Evolutionary conservation across 305 asterid genomes (phyloP).

Genomic region (Coffea humblotiana): DNA sequence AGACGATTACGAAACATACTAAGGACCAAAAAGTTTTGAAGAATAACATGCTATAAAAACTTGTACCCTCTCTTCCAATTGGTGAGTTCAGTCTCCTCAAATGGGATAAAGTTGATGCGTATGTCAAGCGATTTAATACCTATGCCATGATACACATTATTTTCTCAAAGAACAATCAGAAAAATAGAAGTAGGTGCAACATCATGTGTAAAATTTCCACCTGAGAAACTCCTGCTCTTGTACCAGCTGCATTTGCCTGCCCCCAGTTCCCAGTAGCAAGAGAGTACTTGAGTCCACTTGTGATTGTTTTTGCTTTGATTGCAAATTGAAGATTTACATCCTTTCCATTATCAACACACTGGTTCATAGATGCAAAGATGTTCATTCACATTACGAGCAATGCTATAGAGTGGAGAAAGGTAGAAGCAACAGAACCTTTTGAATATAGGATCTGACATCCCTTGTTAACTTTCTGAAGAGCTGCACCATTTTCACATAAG

Average conservation of each 20-base stretch:
- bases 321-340: slow-evolving; percentile 56
- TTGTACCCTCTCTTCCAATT: slow-evolving; percentile 33
- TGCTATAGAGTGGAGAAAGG: slow-evolving; percentile 9
- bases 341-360: slow-evolving; percentile 37
- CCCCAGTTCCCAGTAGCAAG: slow-evolving; percentile 82
- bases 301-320: slow-evolving; percentile 63
- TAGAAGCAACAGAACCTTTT: slow-evolving; percentile 28
- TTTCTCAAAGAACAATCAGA: background rate
- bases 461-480: slow-evolving; percentile 32
- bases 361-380: slow-evolving; percentile 18
- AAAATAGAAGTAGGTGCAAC: background rate
- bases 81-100: slow-evolving; percentile 34
- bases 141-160: slow-evolving; percentile 3
- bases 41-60: background rate
- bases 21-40: background rate
- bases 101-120: slow-evolving; percentile 35
- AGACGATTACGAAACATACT: background rate
- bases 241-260: slow-evolving; percentile 69
- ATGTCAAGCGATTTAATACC: slow-evolving; percentile 38
- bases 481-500: slow-evolving; percentile 20
- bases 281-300: slow-evolving; percentile 44
- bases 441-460: slow-evolving; percentile 35
- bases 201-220: background rate
- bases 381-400: slow-evolving; percentile 10
- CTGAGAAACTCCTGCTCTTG: slow-evolving; percentile 73